These are phyloP conservation scores for Chalaropsis ovoidea DNA, from an alignment of 2,329 filamentous ascomycete species.

Conservation along the genomic window DNA sequence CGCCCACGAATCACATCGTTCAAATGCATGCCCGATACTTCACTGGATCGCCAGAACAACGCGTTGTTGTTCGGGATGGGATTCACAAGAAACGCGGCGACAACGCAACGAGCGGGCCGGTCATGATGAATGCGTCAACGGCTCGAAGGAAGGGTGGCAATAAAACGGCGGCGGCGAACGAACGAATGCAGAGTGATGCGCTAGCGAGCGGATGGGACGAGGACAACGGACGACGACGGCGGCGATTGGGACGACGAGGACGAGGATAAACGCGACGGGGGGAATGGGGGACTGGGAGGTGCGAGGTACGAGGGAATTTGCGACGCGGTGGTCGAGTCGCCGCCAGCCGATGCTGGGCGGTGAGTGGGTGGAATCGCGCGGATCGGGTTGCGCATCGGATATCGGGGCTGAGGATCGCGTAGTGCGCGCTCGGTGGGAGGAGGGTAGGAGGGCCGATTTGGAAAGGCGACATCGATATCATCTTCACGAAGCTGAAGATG, in stretches of 20 bases:
- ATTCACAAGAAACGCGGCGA: slow-evolving; percentile 1
- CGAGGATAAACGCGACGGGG: slow-evolving; percentile 5
- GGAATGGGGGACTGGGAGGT: background rate
- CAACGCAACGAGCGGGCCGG: slow-evolving; percentile 15
- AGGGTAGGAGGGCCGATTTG: slow-evolving; percentile 12
- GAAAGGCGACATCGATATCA: slow-evolving; percentile 19
- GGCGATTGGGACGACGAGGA: slow-evolving; percentile 3
- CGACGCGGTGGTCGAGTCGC: slow-evolving; percentile 11
- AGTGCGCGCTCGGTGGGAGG: slow-evolving; percentile 12
- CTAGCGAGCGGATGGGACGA: slow-evolving; percentile 7
- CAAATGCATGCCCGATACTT: slow-evolving; percentile 22
- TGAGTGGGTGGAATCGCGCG: slow-evolving; percentile 3
- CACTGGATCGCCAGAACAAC: slow-evolving; percentile 20
- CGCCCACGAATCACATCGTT: slow-evolving; percentile 17
- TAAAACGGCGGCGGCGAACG: slow-evolving; percentile 17
- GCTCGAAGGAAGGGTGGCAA: slow-evolving; percentile 8
- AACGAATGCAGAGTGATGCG: slow-evolving; percentile 12
- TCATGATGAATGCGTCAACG: slow-evolving; percentile 4
- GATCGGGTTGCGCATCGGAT: slow-evolving; percentile 13
- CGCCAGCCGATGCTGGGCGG: slow-evolving; percentile 10
- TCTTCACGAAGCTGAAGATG: slow-evolving; percentile 18
- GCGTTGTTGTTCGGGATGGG: background rate
- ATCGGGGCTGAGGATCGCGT: slow-evolving; percentile 9
- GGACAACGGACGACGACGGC: slow-evolving; percentile 15
- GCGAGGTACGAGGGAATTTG: slow-evolving; percentile 5